phyloP scores from a whole-genome alignment of 768 basidiomycete genomes.

The Amanita inopinata region DNA sequence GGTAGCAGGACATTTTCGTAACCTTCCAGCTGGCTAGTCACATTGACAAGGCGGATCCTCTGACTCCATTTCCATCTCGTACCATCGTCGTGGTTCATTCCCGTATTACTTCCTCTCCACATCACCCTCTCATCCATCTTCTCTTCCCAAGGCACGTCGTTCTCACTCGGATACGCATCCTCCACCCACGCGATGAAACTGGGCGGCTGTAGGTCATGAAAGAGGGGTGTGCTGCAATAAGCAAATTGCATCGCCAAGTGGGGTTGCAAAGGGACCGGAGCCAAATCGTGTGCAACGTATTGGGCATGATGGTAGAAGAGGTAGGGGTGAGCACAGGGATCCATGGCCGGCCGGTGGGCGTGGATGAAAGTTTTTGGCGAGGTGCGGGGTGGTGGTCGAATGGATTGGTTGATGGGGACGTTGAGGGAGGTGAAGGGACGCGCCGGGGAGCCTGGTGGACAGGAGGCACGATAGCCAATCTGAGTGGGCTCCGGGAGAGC shows the following conservation, averaged over 20 bases:
- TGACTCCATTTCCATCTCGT: slow-evolving; percentile 39
- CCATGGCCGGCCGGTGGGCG: slow-evolving; percentile 32
- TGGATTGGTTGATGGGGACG: slow-evolving; percentile 16
- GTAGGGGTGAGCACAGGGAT: slow-evolving; percentile 31
- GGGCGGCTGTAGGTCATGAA: slow-evolving; percentile 37
- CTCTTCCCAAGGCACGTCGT: slow-evolving; percentile 52
- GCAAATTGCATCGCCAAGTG: slow-evolving; percentile 34
- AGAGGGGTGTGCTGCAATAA: slow-evolving; percentile 30
- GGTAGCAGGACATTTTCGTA: slow-evolving; percentile 26
- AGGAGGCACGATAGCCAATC: slow-evolving; percentile 22
- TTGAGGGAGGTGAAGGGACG: slow-evolving; percentile 13
- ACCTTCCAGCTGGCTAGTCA: slow-evolving; percentile 24
- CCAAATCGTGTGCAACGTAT: slow-evolving; percentile 29
- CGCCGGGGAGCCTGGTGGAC: slow-evolving; percentile 20
- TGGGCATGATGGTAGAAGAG: slow-evolving; percentile 32
- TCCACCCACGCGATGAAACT: slow-evolving; percentile 30
- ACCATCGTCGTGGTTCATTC: slow-evolving; percentile 29
- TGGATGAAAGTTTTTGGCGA: slow-evolving; percentile 31
- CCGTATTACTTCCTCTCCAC: slow-evolving; percentile 67
- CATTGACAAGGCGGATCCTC: slow-evolving; percentile 31
- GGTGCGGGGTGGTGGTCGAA: slow-evolving; percentile 14
- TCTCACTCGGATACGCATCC: slow-evolving; percentile 21
- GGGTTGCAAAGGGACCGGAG: slow-evolving; percentile 23
- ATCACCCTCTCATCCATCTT: slow-evolving; percentile 47
- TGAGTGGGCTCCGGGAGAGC: slow-evolving; percentile 11